Evolutionary conservation across 148 eudicot species (phyloP).

Genomic region (Rhododendron molle): DNA sequence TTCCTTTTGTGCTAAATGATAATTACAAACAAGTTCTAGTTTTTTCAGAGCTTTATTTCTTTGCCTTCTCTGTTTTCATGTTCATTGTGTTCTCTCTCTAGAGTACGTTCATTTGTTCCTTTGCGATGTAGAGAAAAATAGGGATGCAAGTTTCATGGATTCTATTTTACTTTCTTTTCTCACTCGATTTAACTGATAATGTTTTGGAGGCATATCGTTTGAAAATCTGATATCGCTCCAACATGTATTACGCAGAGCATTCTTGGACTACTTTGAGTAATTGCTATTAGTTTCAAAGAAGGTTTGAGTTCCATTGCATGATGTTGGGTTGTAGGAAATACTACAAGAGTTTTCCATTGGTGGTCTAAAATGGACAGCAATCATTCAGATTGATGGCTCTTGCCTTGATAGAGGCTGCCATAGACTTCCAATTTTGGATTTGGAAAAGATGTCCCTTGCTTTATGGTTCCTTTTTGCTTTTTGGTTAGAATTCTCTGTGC

Average conservation of each 20-base stretch:
- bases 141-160: neutral
- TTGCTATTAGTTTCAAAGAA: neutral
- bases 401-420: neutral
- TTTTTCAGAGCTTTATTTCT: neutral
- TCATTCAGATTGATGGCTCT: neutral
- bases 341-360: neutral
- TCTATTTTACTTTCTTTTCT: neutral
- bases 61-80: neutral
- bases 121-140: neutral
- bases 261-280: neutral
- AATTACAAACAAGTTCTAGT: neutral
- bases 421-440: neutral
- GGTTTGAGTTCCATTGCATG: neutral
- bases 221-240: neutral
- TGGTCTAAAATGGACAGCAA: neutral
- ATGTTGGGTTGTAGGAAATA: neutral
- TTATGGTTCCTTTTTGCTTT: neutral
- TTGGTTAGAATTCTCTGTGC: neutral
- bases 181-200: neutral
- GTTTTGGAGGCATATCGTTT: neutral
- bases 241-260: neutral
- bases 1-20: neutral
- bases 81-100: neutral
- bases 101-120: neutral
- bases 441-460: neutral